Evolutionary conservation across 2,329 filamentous ascomycete genomes (phyloP), one percentile per base, ranked within the genome.

Genomic region (Cladophialophora exuberans): DNA sequence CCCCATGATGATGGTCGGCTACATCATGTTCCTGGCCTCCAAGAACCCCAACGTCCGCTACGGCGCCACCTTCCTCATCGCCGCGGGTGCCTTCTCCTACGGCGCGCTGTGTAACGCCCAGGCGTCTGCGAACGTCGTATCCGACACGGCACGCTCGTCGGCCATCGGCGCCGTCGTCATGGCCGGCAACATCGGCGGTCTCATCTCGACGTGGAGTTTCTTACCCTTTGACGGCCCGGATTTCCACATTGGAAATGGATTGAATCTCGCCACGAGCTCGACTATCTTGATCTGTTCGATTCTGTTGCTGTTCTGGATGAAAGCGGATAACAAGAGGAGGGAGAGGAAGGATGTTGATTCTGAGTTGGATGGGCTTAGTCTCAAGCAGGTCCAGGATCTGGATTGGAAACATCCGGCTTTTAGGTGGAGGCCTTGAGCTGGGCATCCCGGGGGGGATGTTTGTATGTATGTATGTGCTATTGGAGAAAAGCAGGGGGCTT

Each of bases 151-250:
- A 0, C 79, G 86, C 11, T 83, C 82, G 7, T 79, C 83, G 0
- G 85, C 84, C 3, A 87, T 89, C 39, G 85, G 82, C 9, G 81
- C 80, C 0, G 84, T 83, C 49, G 83, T 89, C 65, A 89, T 89
- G 85, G 73, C 88, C 20, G 87, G 86, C 23, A 89, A 89, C 51
- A 67, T 89, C n/a, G 87, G 87, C 2, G 87, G 86, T 0, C 68
- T 89, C 28, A 78, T 87, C 54, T 79, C 82, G 1, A 86, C 83
- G 0, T 88, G 85, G 84, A 79, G 76, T 1, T 88, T 86, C 70
- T 64, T 88, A 13, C 79, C 80, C 0, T 81, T 73, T 62, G 86
- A 89, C 65, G 81, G 64, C 0, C 87, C 87, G 0, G 70, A 89
- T 54, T 90, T 84, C 64, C 83, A 76, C 57, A 88, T 89, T 52